Percentiles rank a stretch among this genome's conserved stretches.
Evolutionary conservation across 2,329 filamentous ascomycete species (phyloP).

Genomic region (Huntiella omanensis): DNA sequence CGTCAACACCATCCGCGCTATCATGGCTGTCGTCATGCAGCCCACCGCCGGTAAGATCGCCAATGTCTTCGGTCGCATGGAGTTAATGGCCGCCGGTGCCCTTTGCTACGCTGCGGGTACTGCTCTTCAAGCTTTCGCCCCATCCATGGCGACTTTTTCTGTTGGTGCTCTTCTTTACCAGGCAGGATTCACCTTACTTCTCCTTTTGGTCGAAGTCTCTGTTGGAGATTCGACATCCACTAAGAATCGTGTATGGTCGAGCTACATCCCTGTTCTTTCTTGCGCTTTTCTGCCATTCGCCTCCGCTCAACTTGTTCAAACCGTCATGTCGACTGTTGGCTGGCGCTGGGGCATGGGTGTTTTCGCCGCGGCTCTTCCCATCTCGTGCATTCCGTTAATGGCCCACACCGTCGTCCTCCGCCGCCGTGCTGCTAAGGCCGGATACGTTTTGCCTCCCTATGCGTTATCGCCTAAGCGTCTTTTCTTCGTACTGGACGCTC

Average conservation of each 20-base stretch:
- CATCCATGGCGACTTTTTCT: conserved; percentile 30
- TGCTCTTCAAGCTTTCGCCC: conserved; percentile 33
- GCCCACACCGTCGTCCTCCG: conserved; percentile 21
- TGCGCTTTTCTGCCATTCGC: conserved; percentile 49
- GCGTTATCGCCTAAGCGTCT: conserved; percentile 26
- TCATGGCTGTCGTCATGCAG: conserved; percentile 39
- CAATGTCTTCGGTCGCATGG: conserved; percentile 43
- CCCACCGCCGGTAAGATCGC: conserved; percentile 40
- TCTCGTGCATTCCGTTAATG: too few relatives aligned
- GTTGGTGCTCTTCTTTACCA: conserved; percentile 41
- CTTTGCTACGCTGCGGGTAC: conserved; percentile 41
- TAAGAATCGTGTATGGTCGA: conserved; percentile 42
- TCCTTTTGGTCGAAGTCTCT: conserved; percentile 44
- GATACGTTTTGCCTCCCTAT: conserved; percentile 26
- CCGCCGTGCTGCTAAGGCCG: conserved; percentile 26
- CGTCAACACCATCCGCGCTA: conserved; percentile 35
- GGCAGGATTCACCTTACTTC: conserved; percentile 42
- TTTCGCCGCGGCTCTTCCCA: conserved; percentile 24
- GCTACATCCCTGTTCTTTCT: conserved; percentile 39
- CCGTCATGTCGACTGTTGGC: conserved; percentile 46
- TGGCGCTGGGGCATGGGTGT: conserved; percentile 27
- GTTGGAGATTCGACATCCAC: conserved; percentile 45
- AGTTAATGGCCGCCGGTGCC: conserved; percentile 34
- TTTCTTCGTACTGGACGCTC: conserved; percentile 26
- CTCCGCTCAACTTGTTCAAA: conserved; percentile 32